Evolutionary conservation across 1,284 basidiomycete genomes (phyloP), one percentile per base, ranked within the genome.

Genomic region (Lentinus polychrous): DNA sequence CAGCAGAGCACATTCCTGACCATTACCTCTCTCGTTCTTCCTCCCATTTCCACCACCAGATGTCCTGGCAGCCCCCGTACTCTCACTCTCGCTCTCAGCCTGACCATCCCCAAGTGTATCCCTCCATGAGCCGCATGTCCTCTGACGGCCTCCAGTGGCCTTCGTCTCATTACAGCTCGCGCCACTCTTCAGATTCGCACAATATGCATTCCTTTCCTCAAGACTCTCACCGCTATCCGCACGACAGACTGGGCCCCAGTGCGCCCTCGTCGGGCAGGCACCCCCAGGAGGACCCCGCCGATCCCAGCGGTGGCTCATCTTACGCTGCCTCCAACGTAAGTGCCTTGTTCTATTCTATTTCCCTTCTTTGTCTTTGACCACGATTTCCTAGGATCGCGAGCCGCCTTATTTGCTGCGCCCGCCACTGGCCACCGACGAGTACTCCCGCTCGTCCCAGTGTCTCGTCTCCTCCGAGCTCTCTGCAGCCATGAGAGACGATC

Each of bases 101-200:
- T 48, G 18, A 60, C 44, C 46, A 54, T n/a, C 60, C 69, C n/a
- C 57, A 58, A 20, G 63, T 71, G 48, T 69, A 68, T 49, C 51
- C 63, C 46, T 51, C 60, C 49, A 60, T 66, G 55, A 53, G 53
- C 48, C 63, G 59, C 32, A 49, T 60, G 12, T 12, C 17, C 12
- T 23, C 39, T 6, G 17, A 40, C 37, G 8, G 7, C 37, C 8
- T 38, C 17, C 39, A 15, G 20, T 40, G n/a, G n/a, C 17, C 39
- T 17, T 22, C 39, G 10, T 20, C 39, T 38, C 35, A 46, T 4
- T 46, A 46, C 36, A 34, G 20, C 18, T 32, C n/a, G 33, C 34
- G 45, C 23, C 12, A 12, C 22, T 24, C 34, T 20, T 39, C 45
- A 11, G 11, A 46, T 15, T 20, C 34, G 45, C 17, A 34, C 10